These are phyloP conservation scores for Arthrinium phaeospermum DNA, from an alignment of 2,329 filamentous ascomycete species.

Conservation along the genomic window DNA sequence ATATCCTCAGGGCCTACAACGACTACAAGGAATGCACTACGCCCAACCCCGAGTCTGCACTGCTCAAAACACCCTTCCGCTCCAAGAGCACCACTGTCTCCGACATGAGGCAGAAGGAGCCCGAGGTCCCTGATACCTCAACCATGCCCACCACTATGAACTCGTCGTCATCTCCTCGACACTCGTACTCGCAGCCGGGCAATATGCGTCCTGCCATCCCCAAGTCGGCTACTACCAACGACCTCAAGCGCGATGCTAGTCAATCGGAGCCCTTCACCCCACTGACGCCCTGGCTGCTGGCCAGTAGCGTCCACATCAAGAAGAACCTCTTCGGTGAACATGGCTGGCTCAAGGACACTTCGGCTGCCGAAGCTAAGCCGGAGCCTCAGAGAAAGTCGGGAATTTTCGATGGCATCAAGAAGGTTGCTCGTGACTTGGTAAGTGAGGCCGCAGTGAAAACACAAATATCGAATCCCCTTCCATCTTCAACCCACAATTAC, in stretches of 20 bases:
- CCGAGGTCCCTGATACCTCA: not conserved
- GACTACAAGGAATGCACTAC: constrained; percentile 26
- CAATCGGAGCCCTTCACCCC: constrained; percentile 32
- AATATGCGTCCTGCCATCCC: constrained; percentile 13
- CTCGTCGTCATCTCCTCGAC: not conserved
- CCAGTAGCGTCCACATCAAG: constrained; percentile 9
- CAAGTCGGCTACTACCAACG: constrained; percentile 23
- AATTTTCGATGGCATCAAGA: constrained; percentile 40
- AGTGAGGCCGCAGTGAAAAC: constrained; percentile 27
- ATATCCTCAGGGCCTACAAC: constrained; percentile 31
- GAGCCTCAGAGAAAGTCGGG: constrained; percentile 30
- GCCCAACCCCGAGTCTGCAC: constrained; percentile 9
- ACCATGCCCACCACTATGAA: constrained; percentile 2
- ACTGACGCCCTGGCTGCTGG: constrained; percentile 36
- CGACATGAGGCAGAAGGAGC: constrained; percentile 1
- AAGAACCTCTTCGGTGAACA: constrained; percentile 61
- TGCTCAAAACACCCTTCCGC: constrained; percentile 5
- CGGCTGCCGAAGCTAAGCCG: constrained; percentile 27
- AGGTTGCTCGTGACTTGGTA: constrained; percentile 62
- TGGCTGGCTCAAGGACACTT: constrained; percentile 60
- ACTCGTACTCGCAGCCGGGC: not conserved
- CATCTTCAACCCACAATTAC: not conserved
- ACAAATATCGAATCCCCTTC: not conserved
- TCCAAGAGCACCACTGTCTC: constrained; percentile 22
- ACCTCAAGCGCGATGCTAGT: constrained; percentile 8